Evolutionary conservation across 2,329 filamentous ascomycete species (phyloP).

Genomic region (Allantophomopsis lycopodina): DNA sequence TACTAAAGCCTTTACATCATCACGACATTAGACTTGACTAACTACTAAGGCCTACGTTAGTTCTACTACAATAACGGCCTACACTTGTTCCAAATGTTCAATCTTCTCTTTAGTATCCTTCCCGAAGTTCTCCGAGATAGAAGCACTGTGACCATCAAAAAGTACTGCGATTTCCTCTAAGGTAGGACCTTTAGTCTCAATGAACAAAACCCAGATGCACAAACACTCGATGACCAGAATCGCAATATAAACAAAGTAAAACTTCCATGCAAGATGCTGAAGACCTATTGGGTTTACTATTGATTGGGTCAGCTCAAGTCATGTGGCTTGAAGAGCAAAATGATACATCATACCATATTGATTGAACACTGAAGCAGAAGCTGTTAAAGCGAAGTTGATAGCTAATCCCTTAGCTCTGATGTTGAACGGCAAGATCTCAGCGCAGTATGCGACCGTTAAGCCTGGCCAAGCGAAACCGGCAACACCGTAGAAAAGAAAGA

Average conservation of each 20-base stretch:
- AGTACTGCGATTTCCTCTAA: constrained; percentile 19
- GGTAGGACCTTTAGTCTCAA: constrained; percentile 18
- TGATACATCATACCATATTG: constrained; percentile 6
- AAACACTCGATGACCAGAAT: constrained; percentile 16
- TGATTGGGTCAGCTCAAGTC: neutral
- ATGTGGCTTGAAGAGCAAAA: neutral
- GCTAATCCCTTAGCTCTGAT: constrained; percentile 10
- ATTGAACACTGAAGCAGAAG: constrained; percentile 8
- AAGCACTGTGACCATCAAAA: constrained; percentile 15
- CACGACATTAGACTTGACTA: too few species aligned
- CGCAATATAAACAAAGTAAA: constrained; percentile 18
- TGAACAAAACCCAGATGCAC: constrained; percentile 19
- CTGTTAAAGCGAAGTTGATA: constrained; percentile 9
- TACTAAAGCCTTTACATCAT: too few species aligned
- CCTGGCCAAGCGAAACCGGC: constrained; percentile 14
- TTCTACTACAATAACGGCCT: too few species aligned
- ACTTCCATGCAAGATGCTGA: constrained; percentile 10
- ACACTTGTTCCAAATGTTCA: too few species aligned
- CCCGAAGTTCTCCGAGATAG: too few species aligned
- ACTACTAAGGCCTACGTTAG: too few species aligned
- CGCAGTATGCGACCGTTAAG: constrained; percentile 7
- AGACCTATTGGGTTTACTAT: constrained; percentile 10
- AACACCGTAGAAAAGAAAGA: constrained; percentile 20
- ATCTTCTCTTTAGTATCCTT: too few species aligned
- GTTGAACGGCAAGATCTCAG: constrained; percentile 10